phyloP scores from a whole-genome alignment of 305 asterid genomes.

The Fraxinus xanthoxyloides region DNA sequence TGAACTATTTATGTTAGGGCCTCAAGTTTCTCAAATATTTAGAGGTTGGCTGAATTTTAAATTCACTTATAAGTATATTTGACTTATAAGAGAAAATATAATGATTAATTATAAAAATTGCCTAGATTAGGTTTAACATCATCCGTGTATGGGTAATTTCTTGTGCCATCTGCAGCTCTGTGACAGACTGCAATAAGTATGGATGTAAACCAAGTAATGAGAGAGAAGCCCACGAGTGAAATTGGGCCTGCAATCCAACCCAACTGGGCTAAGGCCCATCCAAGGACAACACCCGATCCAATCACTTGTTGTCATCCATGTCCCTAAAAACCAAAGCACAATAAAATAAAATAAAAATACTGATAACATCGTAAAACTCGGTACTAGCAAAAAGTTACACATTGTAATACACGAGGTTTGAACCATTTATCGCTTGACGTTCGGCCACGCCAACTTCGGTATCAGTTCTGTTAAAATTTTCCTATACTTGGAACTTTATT shows the following conservation, averaged over 20 bases:
- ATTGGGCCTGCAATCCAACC: slow-evolving; percentile 69
- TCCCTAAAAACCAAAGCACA: slow-evolving; percentile 28
- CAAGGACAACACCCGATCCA: slow-evolving; percentile 68
- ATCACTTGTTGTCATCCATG: slow-evolving; percentile 47
- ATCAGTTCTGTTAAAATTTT: too few species aligned
- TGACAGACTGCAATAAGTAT: slow-evolving; percentile 52
- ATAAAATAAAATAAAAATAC: too few species aligned
- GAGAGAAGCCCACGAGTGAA: slow-evolving; percentile 42
- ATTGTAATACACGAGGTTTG: too few species aligned
- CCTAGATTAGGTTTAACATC: slow-evolving; percentile 49
- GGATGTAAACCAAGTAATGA: slow-evolving; percentile 53
- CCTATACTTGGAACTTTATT: too few species aligned
- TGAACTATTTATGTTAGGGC: too few species aligned
- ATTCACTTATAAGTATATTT: too few species aligned
- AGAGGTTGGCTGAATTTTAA: too few species aligned
- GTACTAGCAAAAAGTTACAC: too few species aligned
- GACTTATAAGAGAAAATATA: too few species aligned
- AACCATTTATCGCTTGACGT: too few species aligned
- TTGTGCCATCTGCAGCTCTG: slow-evolving; percentile 40
- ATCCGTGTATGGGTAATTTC: slow-evolving; percentile 54
- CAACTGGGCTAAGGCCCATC: slow-evolving; percentile 67
- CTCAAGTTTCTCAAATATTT: too few species aligned
- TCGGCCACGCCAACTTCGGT: too few species aligned
- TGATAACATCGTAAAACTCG: background rate
- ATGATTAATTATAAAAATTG: slow-evolving; percentile 16